Evolutionary conservation across 2,329 filamentous ascomycete genomes (phyloP).

Genomic region (Rutstroemia sp.): DNA sequence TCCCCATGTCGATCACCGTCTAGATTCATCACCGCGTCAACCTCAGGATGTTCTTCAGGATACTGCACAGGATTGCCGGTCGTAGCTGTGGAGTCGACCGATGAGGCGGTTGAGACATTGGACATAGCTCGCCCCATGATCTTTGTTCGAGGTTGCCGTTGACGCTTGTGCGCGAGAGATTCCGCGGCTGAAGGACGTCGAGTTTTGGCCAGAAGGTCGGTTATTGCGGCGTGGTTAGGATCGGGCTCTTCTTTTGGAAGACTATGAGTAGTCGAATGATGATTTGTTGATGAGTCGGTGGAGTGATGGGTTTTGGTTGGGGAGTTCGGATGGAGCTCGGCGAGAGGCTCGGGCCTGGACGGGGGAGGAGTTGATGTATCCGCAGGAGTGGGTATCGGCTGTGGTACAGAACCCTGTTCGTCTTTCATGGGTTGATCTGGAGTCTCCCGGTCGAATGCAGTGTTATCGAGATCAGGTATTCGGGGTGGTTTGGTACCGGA

Average conservation of each 20-base stretch:
- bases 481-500: conserved; percentile 6
- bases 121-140: conserved; percentile 52
- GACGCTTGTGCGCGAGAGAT: conserved; percentile 21
- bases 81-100: conserved; percentile 34
- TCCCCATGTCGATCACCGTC: background rate
- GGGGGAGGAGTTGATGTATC: conserved; percentile 9
- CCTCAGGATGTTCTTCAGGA: conserved; percentile 13
- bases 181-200: conserved; percentile 19
- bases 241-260: background rate
- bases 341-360: background rate
- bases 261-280: background rate
- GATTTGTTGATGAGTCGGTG: background rate
- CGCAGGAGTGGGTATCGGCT: background rate
- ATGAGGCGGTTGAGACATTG: conserved; percentile 43
- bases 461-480: conserved; percentile 15
- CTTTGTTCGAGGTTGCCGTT: conserved; percentile 17
- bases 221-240: conserved; percentile 19
- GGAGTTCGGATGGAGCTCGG: conserved; percentile 3
- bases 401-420: conserved; percentile 4
- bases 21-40: background rate
- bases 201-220: conserved; percentile 27
- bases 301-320: background rate
- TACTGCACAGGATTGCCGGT: conserved; percentile 24
- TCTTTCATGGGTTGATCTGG: conserved; percentile 9
- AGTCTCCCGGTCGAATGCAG: conserved; percentile 16